Percentiles rank a stretch among this genome's conserved stretches.
These are phyloP conservation scores for Pythium periplocum DNA, from an alignment of 352 stramenopile genomes.

Conservation along the genomic window DNA sequence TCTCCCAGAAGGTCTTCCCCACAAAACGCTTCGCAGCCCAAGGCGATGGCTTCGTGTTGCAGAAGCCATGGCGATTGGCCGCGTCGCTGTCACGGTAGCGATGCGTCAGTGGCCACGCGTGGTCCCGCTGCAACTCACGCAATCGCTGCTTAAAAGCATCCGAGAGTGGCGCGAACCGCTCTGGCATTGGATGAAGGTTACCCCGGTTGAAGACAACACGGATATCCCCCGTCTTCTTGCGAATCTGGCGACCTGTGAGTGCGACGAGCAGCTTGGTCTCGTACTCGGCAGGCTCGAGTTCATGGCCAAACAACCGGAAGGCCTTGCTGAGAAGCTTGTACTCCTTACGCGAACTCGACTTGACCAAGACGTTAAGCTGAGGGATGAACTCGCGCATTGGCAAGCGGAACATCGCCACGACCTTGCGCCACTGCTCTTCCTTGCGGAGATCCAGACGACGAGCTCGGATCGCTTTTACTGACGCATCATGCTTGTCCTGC, in stretches of 20 bases:
- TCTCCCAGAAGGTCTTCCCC: not conserved
- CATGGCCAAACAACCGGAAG: slow-evolving; percentile 24
- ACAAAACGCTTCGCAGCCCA: not conserved
- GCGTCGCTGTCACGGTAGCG: not conserved
- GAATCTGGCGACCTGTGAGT: slow-evolving; percentile 34
- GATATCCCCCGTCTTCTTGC: slow-evolving; percentile 12
- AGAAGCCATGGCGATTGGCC: not conserved
- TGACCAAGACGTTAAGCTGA: slow-evolving; percentile 15
- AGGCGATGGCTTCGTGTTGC: not conserved
- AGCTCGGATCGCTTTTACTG: slow-evolving; percentile 34
- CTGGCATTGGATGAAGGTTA: slow-evolving; percentile 50
- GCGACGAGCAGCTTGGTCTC: slow-evolving; percentile 47
- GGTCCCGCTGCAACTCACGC: slow-evolving; percentile 19
- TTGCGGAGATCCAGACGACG: slow-evolving; percentile 28
- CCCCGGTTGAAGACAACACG: slow-evolving; percentile 56
- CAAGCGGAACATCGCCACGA: slow-evolving; percentile 9
- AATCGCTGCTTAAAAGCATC: slow-evolving; percentile 29
- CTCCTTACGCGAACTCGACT: slow-evolving; percentile 22
- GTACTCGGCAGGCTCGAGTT: slow-evolving; percentile 25
- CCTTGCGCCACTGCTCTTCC: slow-evolving; percentile 32
- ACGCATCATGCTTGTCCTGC: slow-evolving; percentile 46
- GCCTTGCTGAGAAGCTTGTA: slow-evolving; percentile 51
- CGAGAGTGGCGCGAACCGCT: slow-evolving; percentile 35
- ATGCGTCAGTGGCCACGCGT: not conserved
- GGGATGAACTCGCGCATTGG: slow-evolving; percentile 22